A percentile compares a stretch with the other conserved stretches of the same genome.
Conservation (phyloP, 768 basidiomycete genomes). For the Leccinellum albellum region DNA sequence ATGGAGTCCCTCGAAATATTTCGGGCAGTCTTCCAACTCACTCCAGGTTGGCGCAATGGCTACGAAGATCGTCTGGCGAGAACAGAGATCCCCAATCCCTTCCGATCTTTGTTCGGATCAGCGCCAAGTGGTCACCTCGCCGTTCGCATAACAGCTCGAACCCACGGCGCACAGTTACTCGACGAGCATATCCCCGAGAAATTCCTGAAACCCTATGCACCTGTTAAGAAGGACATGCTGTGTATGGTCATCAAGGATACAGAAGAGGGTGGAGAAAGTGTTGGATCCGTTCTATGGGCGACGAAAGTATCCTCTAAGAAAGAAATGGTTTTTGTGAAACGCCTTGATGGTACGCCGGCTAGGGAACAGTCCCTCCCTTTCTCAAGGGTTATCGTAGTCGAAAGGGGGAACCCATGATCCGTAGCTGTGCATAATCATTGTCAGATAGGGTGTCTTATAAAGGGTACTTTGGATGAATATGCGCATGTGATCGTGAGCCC, state of each 20-base stretch:
- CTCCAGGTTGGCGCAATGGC: background rate
- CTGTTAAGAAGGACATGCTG: background rate
- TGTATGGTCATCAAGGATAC: background rate
- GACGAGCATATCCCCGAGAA: background rate
- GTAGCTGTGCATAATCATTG: too few relatives aligned
- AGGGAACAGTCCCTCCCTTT: background rate
- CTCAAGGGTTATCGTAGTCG: background rate
- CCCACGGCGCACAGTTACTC: background rate
- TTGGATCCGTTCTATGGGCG: background rate
- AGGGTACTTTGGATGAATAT: too few relatives aligned
- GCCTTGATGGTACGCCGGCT: background rate
- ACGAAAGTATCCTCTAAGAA: background rate
- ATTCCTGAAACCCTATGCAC: background rate
- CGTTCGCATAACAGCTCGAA: background rate
- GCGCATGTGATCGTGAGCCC: too few relatives aligned
- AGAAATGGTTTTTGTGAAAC: background rate
- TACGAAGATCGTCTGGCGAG: background rate
- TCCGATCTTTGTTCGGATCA: background rate
- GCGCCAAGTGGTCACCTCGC: background rate
- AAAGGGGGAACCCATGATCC: background rate
- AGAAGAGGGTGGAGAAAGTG: background rate
- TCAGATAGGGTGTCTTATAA: too few relatives aligned
- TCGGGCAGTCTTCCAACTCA: background rate
- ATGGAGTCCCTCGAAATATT: background rate
- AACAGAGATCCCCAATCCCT: background rate